Conservation (phyloP, 805 yeast genomes). For the Candida chauliodis region DNA sequence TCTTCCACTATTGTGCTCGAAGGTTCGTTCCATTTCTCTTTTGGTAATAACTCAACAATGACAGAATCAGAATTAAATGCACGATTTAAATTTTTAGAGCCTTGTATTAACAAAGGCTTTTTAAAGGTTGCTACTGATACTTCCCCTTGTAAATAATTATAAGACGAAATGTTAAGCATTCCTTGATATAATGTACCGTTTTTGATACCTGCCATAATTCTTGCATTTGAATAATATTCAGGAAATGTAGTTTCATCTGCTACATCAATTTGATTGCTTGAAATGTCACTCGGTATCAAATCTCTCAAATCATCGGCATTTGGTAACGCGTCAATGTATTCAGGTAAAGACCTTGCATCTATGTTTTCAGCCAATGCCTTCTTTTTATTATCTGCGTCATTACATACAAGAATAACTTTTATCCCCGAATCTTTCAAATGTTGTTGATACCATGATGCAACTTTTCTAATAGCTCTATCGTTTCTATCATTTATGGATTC, state of each 20-base stretch:
- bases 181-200: conserved; percentile 90
- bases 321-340: conserved; percentile 69
- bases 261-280: conserved; percentile 29
- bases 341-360: conserved; percentile 52
- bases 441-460: conserved; percentile 64
- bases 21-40: conserved; percentile 83
- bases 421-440: conserved; percentile 54
- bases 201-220: conserved; percentile 86
- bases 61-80: conserved; percentile 91
- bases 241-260: conserved; percentile 58
- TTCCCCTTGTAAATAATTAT: conserved; percentile 85
- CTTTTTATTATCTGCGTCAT: conserved; percentile 65
- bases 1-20: conserved; percentile 78
- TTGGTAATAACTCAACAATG: conserved; percentile 83
- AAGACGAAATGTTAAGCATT: conserved; percentile 70
- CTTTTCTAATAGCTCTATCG: conserved; percentile 81
- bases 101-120: conserved; percentile 77
- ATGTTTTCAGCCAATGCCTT: conserved; percentile 56
- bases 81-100: conserved; percentile 82
- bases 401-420: conserved; percentile 60
- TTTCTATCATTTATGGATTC: conserved; percentile 87
- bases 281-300: conserved; percentile 52
- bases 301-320: conserved; percentile 74
- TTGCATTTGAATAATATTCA: conserved; percentile 74
- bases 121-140: conserved; percentile 69